Base-by-base conservation (phyloP, 768 basidiomycete species). In the Boletus tomentosulus region DNA sequence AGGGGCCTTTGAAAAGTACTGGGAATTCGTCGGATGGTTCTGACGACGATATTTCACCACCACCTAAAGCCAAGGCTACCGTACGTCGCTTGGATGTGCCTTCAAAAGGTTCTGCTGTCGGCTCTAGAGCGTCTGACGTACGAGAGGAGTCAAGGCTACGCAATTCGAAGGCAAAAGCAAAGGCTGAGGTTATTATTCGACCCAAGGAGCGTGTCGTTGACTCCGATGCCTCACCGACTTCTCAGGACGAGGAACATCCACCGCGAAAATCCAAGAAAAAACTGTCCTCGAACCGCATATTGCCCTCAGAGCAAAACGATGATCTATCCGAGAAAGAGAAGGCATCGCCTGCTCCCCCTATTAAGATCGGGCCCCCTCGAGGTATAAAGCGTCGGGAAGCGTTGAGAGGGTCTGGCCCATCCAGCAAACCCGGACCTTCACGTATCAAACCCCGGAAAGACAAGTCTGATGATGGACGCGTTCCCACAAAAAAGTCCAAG, bases 331-430 rank as follows among this genome's bases (percentile, higher is more conserved):
- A 59, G 46, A 28, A 51, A 7, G 56, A 46, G 27, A 50, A 30
- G 6, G 51, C 46, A n/a, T 16, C 34, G 4, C 2, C 39, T 2
- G 24, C n/a, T 16, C 5, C 15, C 6, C 50, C 30, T 13, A 34
- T 57, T 12, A 68, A 68, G 31, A 4, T 66, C 11, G 68, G 68
- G 1, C 67, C 68, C 30, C 68, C 67, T 24, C 64, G 60, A 27
- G 62, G 66, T 25, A 39, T 42, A 28, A 62, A 60, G 28, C 64
- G 58, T 34, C 38, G 22, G 16, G 19, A 39, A 16, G 34, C 1
- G 37, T 22, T n/a, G 46, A 62, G 6, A 38, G 8, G 27, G 5
- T 25, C 54, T 2, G 34, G 19, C 4, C 12, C 28, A 1, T 1
- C 42, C 4, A 25, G 28, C 3, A 54, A 53, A 25, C 31, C 42